Conservation (phyloP, 306 rosid genomes). For the Fragaria vesca region DNA sequence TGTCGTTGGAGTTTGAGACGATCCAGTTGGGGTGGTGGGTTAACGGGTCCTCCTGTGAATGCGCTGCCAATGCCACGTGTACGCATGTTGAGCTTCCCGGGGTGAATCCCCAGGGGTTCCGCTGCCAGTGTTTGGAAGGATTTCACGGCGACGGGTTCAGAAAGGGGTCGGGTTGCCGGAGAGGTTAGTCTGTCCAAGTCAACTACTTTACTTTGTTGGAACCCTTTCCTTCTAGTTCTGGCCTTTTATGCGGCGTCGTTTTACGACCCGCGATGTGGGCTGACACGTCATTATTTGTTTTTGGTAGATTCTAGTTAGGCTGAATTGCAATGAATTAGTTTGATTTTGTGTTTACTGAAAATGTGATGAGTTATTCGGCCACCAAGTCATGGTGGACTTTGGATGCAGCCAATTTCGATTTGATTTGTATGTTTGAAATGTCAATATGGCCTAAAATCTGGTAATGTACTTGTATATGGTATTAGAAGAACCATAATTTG, state of each 20-base stretch:
- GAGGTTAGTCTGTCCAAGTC: conserved; percentile 54
- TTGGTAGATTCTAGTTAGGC: background rate
- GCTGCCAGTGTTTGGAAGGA: conserved; percentile 54
- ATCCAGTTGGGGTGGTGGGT: conserved; percentile 87
- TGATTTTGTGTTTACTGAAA: background rate
- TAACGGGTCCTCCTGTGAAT: conserved; percentile 15
- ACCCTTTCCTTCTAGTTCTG: background rate
- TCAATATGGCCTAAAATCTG: conserved; percentile 10
- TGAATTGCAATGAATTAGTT: background rate
- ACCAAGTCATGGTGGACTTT: background rate
- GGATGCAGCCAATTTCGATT: background rate
- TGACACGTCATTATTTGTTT: background rate
- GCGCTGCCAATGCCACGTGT: conserved; percentile 37
- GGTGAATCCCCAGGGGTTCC: conserved; percentile 27
- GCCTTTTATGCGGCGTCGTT: background rate
- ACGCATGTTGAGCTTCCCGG: background rate
- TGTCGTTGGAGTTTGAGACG: conserved; percentile 46
- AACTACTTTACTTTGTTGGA: background rate
- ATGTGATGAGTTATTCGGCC: background rate
- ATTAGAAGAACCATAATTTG: conserved; percentile 4
- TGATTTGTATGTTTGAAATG: conserved; percentile 8
- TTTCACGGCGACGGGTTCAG: conserved; percentile 63
- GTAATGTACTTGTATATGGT: background rate
- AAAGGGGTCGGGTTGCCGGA: conserved; percentile 60
- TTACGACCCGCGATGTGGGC: background rate